Conservation (phyloP, 192 early-diverging fungal species). For the Rhizoclosmatium globosum region DNA sequence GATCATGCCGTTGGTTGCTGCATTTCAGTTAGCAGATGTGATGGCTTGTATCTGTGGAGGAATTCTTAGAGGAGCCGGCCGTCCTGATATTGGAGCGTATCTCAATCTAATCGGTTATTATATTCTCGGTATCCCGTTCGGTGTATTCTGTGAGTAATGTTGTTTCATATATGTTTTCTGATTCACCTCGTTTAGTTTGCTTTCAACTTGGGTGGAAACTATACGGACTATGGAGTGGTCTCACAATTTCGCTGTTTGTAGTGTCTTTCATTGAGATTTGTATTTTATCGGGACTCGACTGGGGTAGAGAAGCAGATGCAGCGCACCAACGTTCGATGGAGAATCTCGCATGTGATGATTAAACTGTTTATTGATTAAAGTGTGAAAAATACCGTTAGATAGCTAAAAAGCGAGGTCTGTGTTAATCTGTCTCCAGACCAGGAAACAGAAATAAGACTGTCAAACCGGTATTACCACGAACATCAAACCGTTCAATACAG, state of each 20-base stretch:
- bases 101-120: slow-evolving; percentile 51
- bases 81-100: slow-evolving; percentile 69
- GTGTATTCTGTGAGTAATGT: slow-evolving; percentile 14
- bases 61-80: slow-evolving; percentile 77
- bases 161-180: slow-evolving; percentile 35
- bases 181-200: slow-evolving; percentile 38
- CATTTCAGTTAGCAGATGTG: slow-evolving; percentile 59
- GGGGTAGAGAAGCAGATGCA: slow-evolving; percentile 42
- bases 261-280: slow-evolving; percentile 52
- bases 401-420: too few species aligned
- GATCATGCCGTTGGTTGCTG: slow-evolving; percentile 81
- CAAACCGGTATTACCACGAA: too few species aligned
- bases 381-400: too few species aligned
- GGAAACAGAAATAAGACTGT: too few species aligned
- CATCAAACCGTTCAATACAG: too few species aligned
- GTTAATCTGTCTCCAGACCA: too few species aligned
- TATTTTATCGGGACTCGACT: slow-evolving; percentile 48
- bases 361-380: too few species aligned
- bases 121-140: slow-evolving; percentile 28
- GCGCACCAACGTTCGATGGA: slow-evolving; percentile 30
- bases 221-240: slow-evolving; percentile 56
- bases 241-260: slow-evolving; percentile 60
- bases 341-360: background rate
- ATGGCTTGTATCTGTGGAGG: slow-evolving; percentile 61
- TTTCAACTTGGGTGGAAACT: slow-evolving; percentile 48